Evolutionary conservation across 2,329 filamentous ascomycete genomes (phyloP).

Genomic region (Cladophialophora yegresii): DNA sequence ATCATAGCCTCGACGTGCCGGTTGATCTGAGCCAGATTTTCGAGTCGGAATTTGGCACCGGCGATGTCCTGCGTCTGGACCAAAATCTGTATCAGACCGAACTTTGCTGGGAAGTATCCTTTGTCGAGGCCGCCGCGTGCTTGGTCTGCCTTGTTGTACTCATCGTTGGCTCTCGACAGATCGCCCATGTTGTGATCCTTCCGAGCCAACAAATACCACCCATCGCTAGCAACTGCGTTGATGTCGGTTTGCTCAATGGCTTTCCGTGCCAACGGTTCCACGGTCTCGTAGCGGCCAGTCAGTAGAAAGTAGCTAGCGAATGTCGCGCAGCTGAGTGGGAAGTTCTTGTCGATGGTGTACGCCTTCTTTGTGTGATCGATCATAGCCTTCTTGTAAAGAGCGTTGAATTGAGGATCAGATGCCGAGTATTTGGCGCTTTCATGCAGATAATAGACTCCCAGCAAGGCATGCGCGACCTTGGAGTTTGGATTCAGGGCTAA

Average conservation of each 20-base stretch:
- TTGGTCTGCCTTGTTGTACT: conserved; percentile 86
- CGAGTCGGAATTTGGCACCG: conserved; percentile 87
- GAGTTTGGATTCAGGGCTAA: conserved; percentile 72
- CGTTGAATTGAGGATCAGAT: conserved; percentile 80
- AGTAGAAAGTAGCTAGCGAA: conserved; percentile 90
- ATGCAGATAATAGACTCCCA: conserved; percentile 88
- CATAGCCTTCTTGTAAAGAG: conserved; percentile 89
- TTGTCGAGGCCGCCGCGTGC: conserved; percentile 87
- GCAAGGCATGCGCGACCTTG: conserved; percentile 84
- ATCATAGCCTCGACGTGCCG: conserved; percentile 87
- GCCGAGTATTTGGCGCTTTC: conserved; percentile 79
- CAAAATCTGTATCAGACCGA: conserved; percentile 86
- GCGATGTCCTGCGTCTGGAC: conserved; percentile 77
- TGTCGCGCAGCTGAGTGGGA: conserved; percentile 84
- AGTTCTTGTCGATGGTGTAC: conserved; percentile 89
- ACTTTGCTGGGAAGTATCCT: conserved; percentile 91
- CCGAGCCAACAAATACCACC: conserved; percentile 90
- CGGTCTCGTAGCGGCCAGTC: conserved; percentile 75
- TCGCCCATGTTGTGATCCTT: conserved; percentile 87
- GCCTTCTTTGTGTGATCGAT: conserved; percentile 90
- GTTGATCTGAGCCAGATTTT: conserved; percentile 81
- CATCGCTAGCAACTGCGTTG: conserved; percentile 93
- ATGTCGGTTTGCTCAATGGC: conserved; percentile 96
- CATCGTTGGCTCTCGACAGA: conserved; percentile 73
- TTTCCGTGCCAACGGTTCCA: conserved; percentile 83